phyloP scores from a whole-genome alignment of 2,329 filamentous ascomycete genomes.

The Trichoderma atrobrunneum region DNA sequence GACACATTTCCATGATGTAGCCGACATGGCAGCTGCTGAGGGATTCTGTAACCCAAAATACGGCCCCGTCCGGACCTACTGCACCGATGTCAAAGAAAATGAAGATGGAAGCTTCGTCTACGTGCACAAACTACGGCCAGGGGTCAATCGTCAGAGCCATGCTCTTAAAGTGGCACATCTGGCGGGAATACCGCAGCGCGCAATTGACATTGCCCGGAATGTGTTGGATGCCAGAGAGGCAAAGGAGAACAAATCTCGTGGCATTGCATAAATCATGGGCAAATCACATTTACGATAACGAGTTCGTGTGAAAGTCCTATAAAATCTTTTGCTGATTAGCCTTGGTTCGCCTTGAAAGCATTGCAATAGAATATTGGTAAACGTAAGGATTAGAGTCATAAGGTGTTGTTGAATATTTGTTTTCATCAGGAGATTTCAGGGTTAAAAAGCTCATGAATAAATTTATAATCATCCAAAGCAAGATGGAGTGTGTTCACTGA shows the following conservation, averaged over 20 bases:
- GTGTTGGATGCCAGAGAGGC: constrained; percentile 13
- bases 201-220: constrained; percentile 63
- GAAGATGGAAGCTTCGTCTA: constrained; percentile 72
- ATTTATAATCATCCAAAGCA: constrained; percentile 54
- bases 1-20: constrained; percentile 86
- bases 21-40: constrained; percentile 66
- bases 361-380: constrained; percentile 22
- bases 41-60: constrained; percentile 39
- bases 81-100: constrained; percentile 83
- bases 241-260: background rate
- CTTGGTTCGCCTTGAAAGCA: constrained; percentile 34
- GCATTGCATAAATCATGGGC: background rate
- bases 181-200: constrained; percentile 74
- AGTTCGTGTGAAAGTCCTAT: background rate
- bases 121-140: constrained; percentile 75
- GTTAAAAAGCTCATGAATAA: constrained; percentile 66
- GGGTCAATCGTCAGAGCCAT: constrained; percentile 83
- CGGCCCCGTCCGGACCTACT: constrained; percentile 67
- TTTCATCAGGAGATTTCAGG: constrained; percentile 60
- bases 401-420: constrained; percentile 48
- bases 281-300: background rate
- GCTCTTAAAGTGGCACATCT: constrained; percentile 91
- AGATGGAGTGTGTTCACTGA: constrained; percentile 24
- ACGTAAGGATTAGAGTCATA: constrained; percentile 49
- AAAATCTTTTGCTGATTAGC: constrained; percentile 35